Evolutionary conservation across 352 stramenopile genomes (phyloP).

Genomic region (Phytophthora pistaciae): DNA sequence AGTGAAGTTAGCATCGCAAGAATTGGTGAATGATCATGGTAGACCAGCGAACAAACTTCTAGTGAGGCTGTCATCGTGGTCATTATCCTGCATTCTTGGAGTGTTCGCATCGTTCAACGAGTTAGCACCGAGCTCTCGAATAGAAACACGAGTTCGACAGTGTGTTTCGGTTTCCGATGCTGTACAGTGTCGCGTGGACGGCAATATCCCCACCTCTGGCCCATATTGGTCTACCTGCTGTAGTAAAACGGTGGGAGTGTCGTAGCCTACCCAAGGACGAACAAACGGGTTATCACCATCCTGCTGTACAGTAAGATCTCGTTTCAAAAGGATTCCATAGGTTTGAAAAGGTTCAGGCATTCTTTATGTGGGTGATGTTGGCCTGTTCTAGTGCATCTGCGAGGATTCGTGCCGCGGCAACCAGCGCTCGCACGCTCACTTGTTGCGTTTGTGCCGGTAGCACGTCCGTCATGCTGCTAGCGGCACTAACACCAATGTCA

Average conservation of each 20-base stretch:
- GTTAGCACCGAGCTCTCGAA: no score
- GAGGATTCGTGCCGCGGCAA: conserved; percentile 52
- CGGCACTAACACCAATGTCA: neutral
- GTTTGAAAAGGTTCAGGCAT: neutral
- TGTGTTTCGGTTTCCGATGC: neutral
- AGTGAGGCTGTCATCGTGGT: neutral
- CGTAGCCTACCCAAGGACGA: neutral
- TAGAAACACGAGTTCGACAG: neutral
- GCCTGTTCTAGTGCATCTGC: conserved; percentile 52
- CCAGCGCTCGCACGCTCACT: conserved; percentile 47
- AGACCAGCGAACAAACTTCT: no score
- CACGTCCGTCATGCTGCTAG: conserved; percentile 29
- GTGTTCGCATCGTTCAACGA: neutral
- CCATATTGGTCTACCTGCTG: neutral
- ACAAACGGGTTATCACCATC: neutral
- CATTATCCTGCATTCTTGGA: neutral
- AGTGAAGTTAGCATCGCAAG: neutral
- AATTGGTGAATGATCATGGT: neutral
- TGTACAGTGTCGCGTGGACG: neutral
- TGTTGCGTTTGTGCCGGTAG: conserved; percentile 33
- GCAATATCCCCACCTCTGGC: neutral
- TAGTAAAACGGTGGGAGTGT: neutral
- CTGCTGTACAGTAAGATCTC: neutral
- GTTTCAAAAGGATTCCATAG: neutral
- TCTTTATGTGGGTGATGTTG: conserved; percentile 17